A percentile compares a stretch with the other conserved stretches of the same genome.
Evolutionary conservation across 2,329 filamentous ascomycete species (phyloP).

Genomic region (Tolypocladium inflatum): DNA sequence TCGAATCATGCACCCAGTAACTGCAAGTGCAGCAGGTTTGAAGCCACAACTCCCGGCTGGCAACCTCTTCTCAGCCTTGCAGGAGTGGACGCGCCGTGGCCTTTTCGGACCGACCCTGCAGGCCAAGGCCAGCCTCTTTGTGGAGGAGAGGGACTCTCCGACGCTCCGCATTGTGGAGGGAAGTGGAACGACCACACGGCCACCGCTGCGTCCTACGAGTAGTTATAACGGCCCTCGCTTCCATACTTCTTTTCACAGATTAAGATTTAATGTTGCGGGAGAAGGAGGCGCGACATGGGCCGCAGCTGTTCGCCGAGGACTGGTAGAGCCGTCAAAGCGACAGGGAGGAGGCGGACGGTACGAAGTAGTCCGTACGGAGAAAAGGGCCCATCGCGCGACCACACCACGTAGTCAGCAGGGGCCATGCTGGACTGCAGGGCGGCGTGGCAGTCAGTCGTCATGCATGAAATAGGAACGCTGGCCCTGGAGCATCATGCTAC

Average conservation of each 20-base stretch:
- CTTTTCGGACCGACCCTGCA: constrained; percentile 6
- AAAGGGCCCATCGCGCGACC: background rate
- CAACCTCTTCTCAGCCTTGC: constrained; percentile 1
- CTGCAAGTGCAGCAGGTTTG: background rate
- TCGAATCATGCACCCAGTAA: background rate
- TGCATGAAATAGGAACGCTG: background rate
- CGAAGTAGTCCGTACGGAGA: too few relatives aligned
- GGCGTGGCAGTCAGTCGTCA: background rate
- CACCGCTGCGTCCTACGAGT: background rate
- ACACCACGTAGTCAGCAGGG: background rate
- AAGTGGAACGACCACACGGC: background rate
- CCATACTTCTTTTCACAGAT: background rate
- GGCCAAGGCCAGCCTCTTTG: constrained; percentile 1
- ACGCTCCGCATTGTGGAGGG: background rate
- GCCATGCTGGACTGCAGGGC: background rate
- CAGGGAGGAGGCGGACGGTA: background rate
- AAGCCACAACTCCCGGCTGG: too few relatives aligned
- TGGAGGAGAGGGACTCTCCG: background rate
- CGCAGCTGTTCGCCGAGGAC: background rate
- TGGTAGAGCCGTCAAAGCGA: background rate
- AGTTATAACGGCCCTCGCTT: background rate
- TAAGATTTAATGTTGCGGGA: background rate
- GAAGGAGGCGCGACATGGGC: background rate
- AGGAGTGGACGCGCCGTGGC: background rate
- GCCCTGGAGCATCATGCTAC: background rate